Conservation (phyloP, 1,284 basidiomycete genomes). For the Singerocomus rubriflavus region DNA sequence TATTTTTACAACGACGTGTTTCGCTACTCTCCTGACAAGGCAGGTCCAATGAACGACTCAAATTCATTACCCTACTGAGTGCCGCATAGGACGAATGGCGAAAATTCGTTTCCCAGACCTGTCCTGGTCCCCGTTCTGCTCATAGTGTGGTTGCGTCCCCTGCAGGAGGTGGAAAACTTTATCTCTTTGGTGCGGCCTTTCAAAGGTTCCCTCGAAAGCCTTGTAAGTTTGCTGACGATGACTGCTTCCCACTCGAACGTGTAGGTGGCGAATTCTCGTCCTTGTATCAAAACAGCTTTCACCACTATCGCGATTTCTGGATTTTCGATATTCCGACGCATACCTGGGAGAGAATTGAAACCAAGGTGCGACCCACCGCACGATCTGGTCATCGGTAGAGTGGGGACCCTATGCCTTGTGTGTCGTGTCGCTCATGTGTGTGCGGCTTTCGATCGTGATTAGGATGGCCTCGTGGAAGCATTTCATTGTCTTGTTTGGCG, state of each 20-base stretch:
- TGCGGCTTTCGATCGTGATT: not conserved
- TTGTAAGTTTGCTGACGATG: too few relatives aligned
- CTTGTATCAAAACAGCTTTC: conserved; percentile 82
- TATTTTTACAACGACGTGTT: conserved; percentile 82
- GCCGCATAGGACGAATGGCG: conserved; percentile 70
- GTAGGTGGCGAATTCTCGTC: conserved; percentile 84
- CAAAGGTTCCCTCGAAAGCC: too few relatives aligned
- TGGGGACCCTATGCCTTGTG: not conserved
- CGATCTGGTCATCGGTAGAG: conserved; percentile 77
- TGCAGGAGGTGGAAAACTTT: conserved; percentile 78
- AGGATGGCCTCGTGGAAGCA: conserved; percentile 94
- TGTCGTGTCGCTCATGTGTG: not conserved
- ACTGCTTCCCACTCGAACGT: too few relatives aligned
- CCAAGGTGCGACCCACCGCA: conserved; percentile 78
- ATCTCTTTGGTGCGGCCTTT: conserved; percentile 63
- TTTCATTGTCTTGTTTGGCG: conserved; percentile 82
- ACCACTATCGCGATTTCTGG: conserved; percentile 91
- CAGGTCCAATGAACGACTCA: conserved; percentile 14
- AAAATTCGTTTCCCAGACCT: conserved; percentile 77
- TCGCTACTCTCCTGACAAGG: conserved; percentile 80
- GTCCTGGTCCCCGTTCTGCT: conserved; percentile 81
- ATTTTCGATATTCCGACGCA: conserved; percentile 73
- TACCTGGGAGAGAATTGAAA: conserved; percentile 87
- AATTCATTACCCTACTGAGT: not conserved
- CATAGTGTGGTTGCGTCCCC: conserved; percentile 77